These are phyloP conservation scores for Paragyromitra xinjiangensis DNA, from an alignment of 495 filamentous ascomycete species.

Conservation along the genomic window DNA sequence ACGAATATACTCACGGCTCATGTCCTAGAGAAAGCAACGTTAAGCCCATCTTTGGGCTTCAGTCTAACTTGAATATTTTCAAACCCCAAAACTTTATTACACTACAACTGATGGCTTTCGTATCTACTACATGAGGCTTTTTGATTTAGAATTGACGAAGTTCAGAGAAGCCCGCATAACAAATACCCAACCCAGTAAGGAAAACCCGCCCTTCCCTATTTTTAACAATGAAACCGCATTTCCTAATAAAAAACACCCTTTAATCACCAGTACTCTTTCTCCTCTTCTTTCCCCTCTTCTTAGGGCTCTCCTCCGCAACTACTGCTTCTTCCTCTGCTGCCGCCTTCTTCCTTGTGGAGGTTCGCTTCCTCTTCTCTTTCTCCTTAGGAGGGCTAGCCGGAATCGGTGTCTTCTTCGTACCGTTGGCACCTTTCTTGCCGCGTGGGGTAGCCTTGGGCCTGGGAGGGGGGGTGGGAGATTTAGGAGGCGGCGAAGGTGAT, in stretches of 20 bases:
- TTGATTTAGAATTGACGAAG: neutral
- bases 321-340: conserved; percentile 48
- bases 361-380: conserved; percentile 50
- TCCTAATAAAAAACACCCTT: neutral
- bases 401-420: conserved; percentile 43
- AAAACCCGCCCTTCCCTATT: conserved; percentile 7
- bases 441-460: conserved; percentile 62
- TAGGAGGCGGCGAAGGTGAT: conserved; percentile 65
- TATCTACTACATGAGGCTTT: conserved; percentile 27
- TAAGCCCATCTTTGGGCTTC: neutral
- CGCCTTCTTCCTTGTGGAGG: conserved; percentile 49
- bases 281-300: conserved; percentile 50
- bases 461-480: conserved; percentile 66
- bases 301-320: conserved; percentile 45
- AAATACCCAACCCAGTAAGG: neutral
- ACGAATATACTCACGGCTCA: neutral
- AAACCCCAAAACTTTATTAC: neutral
- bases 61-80: neutral
- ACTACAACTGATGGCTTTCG: conserved; percentile 6
- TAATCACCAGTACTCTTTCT: conserved; percentile 53
- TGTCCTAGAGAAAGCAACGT: neutral
- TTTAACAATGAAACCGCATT: conserved; percentile 11
- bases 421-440: conserved; percentile 63
- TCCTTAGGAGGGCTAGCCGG: conserved; percentile 10
- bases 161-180: conserved; percentile 18